phyloP scores from a whole-genome alignment of 805 yeast species.

The Candida sakaeoensis region DNA sequence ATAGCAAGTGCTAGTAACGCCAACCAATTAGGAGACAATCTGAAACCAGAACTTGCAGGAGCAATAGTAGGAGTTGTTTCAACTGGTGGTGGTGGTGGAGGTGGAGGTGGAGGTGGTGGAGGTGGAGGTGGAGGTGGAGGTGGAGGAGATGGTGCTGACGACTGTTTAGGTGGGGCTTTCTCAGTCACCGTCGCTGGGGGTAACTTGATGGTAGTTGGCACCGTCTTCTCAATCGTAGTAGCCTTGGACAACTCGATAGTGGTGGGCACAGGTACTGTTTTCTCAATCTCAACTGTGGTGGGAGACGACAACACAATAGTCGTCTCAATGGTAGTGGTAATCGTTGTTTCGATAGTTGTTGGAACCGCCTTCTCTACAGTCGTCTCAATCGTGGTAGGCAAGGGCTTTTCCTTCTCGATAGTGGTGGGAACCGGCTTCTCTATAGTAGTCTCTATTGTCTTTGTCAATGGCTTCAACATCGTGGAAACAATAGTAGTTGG shows the following conservation, averaged over 20 bases:
- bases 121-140: slow-evolving; percentile 1
- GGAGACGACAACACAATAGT: neutral
- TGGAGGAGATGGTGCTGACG: neutral
- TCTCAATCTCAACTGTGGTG: neutral
- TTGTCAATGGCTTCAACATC: neutral
- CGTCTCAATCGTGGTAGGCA: neutral
- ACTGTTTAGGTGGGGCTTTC: neutral
- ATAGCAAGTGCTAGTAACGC: slow-evolving; percentile 3
- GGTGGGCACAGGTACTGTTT: neutral
- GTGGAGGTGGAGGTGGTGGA: neutral
- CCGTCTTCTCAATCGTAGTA: neutral
- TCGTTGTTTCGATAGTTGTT: slow-evolving; percentile 4
- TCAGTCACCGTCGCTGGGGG: neutral
- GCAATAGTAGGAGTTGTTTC: slow-evolving; percentile 1
- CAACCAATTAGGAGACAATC: neutral
- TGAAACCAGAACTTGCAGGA: slow-evolving; percentile 2
- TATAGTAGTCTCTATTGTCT: slow-evolving; percentile 1
- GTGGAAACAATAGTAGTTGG: slow-evolving; percentile 4
- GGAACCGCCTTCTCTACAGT: slow-evolving; percentile 1
- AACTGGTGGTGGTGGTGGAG: slow-evolving; percentile 3
- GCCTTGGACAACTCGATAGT: neutral
- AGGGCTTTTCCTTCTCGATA: neutral
- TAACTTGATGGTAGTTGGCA: neutral
- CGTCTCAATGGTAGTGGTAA: slow-evolving; percentile 1
- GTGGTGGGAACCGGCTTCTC: slow-evolving; percentile 4